Base-by-base conservation (phyloP, 2,329 filamentous ascomycete species). In the Whalleya microplaca region DNA sequence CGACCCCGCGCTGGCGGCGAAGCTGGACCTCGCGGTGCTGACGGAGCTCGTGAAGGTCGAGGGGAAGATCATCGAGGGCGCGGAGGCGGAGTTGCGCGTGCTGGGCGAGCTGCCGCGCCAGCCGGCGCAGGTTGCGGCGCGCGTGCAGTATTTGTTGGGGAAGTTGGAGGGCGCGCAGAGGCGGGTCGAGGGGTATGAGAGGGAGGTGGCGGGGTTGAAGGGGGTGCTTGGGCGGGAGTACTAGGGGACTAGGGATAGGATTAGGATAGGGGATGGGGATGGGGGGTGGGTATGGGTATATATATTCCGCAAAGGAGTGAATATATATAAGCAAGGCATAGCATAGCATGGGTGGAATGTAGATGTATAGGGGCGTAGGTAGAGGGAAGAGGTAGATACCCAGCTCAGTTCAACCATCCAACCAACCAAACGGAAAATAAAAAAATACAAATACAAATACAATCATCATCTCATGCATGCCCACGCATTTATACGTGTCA, bases 151-250 rank as follows among this genome's bases (percentile, higher is more conserved):
- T 76, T 75, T 97, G 62, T 72, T 96, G 45, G 73, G 71, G 0
- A 96, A 96, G 77, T 74, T 96, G 58, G 80, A 86, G 64, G 77
- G 72, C n/a, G 87, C 89, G 58, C 93, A 97, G 77, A 73, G 71
- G 50, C 94, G 89, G 78, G 86, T 97, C 57, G 81, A 86, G 65
- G 80, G 75, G 51, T 90, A 88, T 71, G 93, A 97, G 74, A 78
- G 73, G 65, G 87, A 96, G 70, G 91, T 89, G 73, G 84, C 74
- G 1, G 75, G 61, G 41, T 73, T 96, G 75, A 94, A 94, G 79
- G 90, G 88, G 79, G 75, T 91, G 44, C 72, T 95, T 62, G 67
- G 66, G 10, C 68, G 71, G 45, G 66, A 76, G 65, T 69, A 67
- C 56, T 62, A 70, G 23, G 23, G 9, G 23, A 9, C 4, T 27